Base-by-base conservation (phyloP, 306 rosid genomes). In the Cucurbita pepo region DNA sequence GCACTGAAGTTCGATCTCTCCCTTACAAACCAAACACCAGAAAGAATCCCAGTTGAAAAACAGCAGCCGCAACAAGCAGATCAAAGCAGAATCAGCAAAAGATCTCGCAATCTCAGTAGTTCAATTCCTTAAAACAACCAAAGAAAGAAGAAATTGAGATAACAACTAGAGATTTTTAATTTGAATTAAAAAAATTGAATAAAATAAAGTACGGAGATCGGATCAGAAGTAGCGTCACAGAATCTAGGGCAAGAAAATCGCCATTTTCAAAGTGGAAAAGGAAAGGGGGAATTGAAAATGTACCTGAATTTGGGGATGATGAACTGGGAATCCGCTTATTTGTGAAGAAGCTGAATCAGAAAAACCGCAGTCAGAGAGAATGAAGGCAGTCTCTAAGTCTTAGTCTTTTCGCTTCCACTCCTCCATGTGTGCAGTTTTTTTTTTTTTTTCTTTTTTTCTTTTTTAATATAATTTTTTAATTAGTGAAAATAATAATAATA, bases 401-500 rank as follows among this genome's bases (percentile, higher is more conserved):
- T 22, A 67, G 85, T 81, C 87, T 56, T 72, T 88, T 73, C 84
- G 81, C 80, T 86, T 78, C 77, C 73, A 74, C 78, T 82, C 82
- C 88, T 69, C 73, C 57, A 25, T 21, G 71, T 65, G 83, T 60
- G 75, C 45, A 79, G 73, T 14, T 53, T 69, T 69, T 69, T 69
- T 50, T 0, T 65, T 44, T 50, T 30, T 50, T 14, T n/a, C n/a
- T n/a, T 7, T 8, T 37, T 44, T 76, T 41, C 4, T 12, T 8
- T 34, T 37, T 21, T 21, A 21, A 21, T 21, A 21, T 21, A 21
- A 22, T 25, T 18, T 71, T 66, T 4, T 6, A 19, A 7, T 18
- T 0, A 11, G 4, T 51, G 50, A n/a, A 19, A 21, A 16, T 30
- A 8, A 47, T 2, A 48, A 48, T 48, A 48, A 48, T 48, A 48